A percentile compares a stretch with the other conserved stretches of the same genome.
Conservation (phyloP, 2,329 filamentous ascomycete species). For the Phialocephala subalpina region DNA sequence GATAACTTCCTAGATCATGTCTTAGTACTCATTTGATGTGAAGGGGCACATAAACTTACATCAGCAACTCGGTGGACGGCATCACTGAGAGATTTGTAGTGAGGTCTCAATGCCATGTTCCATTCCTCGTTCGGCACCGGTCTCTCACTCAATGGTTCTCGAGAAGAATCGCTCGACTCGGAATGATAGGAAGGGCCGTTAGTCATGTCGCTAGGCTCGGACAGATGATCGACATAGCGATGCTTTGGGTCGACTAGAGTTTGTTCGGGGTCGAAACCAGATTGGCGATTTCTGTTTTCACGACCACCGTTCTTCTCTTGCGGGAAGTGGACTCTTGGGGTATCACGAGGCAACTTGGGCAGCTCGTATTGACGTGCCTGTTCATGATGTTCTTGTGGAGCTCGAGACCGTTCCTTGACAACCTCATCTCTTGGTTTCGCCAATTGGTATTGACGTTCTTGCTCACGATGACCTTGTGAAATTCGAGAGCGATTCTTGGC, state of each 20-base stretch:
- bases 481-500: background rate
- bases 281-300: slow-evolving; percentile 2
- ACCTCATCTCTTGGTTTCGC: background rate
- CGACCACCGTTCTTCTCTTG: background rate
- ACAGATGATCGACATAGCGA: slow-evolving; percentile 11
- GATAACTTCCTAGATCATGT: slow-evolving; percentile 39
- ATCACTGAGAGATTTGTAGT: slow-evolving; percentile 38
- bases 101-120: slow-evolving; percentile 41
- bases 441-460: background rate
- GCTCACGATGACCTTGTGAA: background rate
- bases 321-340: background rate
- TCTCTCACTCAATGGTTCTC: slow-evolving; percentile 28
- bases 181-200: slow-evolving; percentile 25
- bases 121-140: slow-evolving; percentile 29
- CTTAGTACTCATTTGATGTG: slow-evolving; percentile 29
- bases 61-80: slow-evolving; percentile 41
- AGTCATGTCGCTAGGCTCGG: slow-evolving; percentile 28
- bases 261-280: slow-evolving; percentile 30
- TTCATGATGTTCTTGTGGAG: background rate
- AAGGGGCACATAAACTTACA: slow-evolving; percentile 32
- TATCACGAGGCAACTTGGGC: slow-evolving; percentile 1
- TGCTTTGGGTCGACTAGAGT: slow-evolving; percentile 31
- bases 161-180: slow-evolving; percentile 25
- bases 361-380: background rate
- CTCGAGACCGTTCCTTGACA: too few species aligned